phyloP scores from a whole-genome alignment of 2,329 filamentous ascomycete species.

The Penicillium sp. region DNA sequence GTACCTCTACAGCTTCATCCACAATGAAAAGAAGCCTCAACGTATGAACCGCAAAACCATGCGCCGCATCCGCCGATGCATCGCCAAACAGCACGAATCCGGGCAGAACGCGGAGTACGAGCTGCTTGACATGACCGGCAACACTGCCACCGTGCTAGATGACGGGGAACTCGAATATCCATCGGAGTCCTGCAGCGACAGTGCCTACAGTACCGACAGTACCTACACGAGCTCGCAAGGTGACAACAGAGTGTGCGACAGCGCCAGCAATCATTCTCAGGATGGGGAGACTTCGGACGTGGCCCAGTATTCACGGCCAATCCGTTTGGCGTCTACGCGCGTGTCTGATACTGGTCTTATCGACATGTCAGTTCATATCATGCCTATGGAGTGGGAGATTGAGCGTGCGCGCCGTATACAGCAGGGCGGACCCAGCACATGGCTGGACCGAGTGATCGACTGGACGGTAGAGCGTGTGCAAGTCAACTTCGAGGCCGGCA shows the following conservation, averaged over 20 bases:
- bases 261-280: not conserved
- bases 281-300: not conserved
- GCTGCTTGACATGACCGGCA: not conserved
- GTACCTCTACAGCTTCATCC: not conserved
- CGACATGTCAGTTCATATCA: not conserved
- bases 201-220: not conserved
- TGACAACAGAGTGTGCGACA: not conserved
- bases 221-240: not conserved
- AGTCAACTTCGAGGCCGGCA: not conserved
- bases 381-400: not conserved
- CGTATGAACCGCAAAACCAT: not conserved
- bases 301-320: not conserved
- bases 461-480: not conserved
- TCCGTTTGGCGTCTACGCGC: not conserved
- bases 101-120: not conserved
- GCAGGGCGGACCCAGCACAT: not conserved
- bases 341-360: not conserved
- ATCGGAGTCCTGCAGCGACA: not conserved
- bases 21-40: not conserved
- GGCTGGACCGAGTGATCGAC: not conserved
- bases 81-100: not conserved
- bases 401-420: not conserved
- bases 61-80: not conserved
- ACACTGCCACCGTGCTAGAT: not conserved
- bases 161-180: not conserved